These are phyloP conservation scores for Amaranthus hypochondriacus DNA, from an alignment of 148 eudicot genomes.

Conservation along the genomic window DNA sequence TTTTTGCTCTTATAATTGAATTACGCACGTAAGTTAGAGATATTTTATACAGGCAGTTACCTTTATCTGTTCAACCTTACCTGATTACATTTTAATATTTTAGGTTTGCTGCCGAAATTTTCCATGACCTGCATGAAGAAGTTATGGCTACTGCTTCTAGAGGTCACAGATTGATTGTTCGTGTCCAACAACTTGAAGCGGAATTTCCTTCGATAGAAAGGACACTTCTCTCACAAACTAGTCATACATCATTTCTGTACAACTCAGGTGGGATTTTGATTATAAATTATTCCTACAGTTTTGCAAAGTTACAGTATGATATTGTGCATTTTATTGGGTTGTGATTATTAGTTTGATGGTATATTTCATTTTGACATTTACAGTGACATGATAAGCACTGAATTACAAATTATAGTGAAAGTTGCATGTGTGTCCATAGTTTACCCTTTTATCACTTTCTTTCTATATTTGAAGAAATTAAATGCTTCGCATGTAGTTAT, in stretches of 20 bases:
- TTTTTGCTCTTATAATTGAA: background rate
- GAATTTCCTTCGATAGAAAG: conserved; percentile 78
- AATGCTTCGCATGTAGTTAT: background rate
- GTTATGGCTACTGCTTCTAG: conserved; percentile 87
- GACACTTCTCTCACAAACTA: conserved; percentile 75
- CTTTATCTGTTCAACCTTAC: background rate
- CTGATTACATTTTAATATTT: conserved; percentile 23
- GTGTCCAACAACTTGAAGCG: conserved; percentile 88
- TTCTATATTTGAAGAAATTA: background rate
- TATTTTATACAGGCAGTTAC: background rate
- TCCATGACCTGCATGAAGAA: conserved; percentile 92
- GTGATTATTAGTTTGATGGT: background rate
- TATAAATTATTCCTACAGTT: background rate
- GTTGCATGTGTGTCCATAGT: background rate
- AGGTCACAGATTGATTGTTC: conserved; percentile 69
- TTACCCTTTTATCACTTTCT: background rate
- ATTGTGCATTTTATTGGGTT: conserved; percentile 4
- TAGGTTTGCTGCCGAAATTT: conserved; percentile 98
- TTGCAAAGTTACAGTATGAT: background rate
- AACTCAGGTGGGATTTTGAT: conserved; percentile 49
- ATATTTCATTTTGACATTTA: background rate
- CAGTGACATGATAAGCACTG: background rate
- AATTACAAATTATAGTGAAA: background rate
- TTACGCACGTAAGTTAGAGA: background rate
- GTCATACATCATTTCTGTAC: conserved; percentile 66